Percentiles rank a stretch among this genome's conserved stretches.
Conservation (phyloP, 768 basidiomycete species). For the Lentinula detonsa region DNA sequence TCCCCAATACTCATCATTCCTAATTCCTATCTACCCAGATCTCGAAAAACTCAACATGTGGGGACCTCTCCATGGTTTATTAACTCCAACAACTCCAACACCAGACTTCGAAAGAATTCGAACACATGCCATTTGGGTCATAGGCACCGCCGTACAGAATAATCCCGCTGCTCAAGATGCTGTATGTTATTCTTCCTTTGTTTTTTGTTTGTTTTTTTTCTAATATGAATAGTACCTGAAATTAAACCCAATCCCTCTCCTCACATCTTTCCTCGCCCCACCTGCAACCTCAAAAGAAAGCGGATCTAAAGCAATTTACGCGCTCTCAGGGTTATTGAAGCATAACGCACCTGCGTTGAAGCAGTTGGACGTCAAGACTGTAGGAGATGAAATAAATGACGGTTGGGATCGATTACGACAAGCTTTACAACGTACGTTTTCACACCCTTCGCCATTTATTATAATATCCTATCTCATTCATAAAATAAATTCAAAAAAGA, state of each 20-base stretch:
- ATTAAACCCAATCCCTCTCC: slow-evolving; percentile 61
- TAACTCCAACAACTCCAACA: slow-evolving; percentile 23
- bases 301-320: slow-evolving; percentile 81
- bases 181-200: slow-evolving; percentile 24
- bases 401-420: slow-evolving; percentile 60
- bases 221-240: too few species aligned
- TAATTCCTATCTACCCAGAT: slow-evolving; percentile 37
- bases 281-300: slow-evolving; percentile 30
- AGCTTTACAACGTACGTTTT: slow-evolving; percentile 51
- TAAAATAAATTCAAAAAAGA: slow-evolving; percentile 50
- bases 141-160: slow-evolving; percentile 87
- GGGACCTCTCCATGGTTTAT: slow-evolving; percentile 65
- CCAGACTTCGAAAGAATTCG: slow-evolving; percentile 54
- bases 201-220: too few species aligned
- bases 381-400: too few species aligned
- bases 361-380: slow-evolving; percentile 41
- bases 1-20: neutral
- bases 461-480: neutral
- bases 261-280: slow-evolving; percentile 58
- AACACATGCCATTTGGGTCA: slow-evolving; percentile 73
- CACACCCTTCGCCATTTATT: neutral
- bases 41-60: slow-evolving; percentile 72
- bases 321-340: slow-evolving; percentile 72
- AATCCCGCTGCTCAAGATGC: slow-evolving; percentile 79
- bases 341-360: slow-evolving; percentile 67